Base-by-base conservation (phyloP, 139 green algal species). In the Pycnococcus provasolii region DNA sequence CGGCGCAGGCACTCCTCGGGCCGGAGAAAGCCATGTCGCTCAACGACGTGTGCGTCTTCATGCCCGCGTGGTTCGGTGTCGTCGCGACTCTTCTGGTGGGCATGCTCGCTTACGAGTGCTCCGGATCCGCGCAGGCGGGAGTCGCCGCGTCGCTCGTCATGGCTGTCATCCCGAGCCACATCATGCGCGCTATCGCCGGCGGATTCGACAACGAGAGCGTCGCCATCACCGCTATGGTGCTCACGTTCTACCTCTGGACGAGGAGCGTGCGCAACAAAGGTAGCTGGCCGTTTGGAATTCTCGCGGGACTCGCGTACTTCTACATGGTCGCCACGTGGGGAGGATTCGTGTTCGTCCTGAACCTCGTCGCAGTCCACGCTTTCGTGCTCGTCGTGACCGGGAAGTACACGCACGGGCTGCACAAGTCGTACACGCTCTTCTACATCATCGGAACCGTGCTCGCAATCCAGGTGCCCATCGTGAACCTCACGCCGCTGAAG, bases 291-390 rank as follows among this genome's bases (percentile, higher is more conserved):
- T 46, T 73, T 9, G 82, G 72, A 0, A 67, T 77, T 39, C 11
- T 71, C 6, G 77, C 77, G 4, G 78, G 76, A 2, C 76, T 85
- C 51, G 76, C 62, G 40, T 82, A 83, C 75, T 48, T 80, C 6
- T 83, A 83, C 77, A 86, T 83, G 80, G 74, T 74, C 0, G 75
- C 75, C 5, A 58, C 60, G 8, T 96, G 90, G 90, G 90, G 90
- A 11, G 90, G 89, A 47, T 96, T 95, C 79, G 85, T 80, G 6
- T 96, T 96, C 83, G 88, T 96, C 68, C 90, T 94, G 80, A 96
- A 96, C 79, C 77, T 96, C 51, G 72, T 96, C 61, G 88, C 86
- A 26, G 91, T 96, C 53, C 90, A 96, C 80, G 87, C 79, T 67
- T 45, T 64, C 1, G 65, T 71, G 4, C 68, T 84, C 26, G 64